phyloP scores from a whole-genome alignment of 23 red algal species.

The Cyanidioschyzon merolae region DNA sequence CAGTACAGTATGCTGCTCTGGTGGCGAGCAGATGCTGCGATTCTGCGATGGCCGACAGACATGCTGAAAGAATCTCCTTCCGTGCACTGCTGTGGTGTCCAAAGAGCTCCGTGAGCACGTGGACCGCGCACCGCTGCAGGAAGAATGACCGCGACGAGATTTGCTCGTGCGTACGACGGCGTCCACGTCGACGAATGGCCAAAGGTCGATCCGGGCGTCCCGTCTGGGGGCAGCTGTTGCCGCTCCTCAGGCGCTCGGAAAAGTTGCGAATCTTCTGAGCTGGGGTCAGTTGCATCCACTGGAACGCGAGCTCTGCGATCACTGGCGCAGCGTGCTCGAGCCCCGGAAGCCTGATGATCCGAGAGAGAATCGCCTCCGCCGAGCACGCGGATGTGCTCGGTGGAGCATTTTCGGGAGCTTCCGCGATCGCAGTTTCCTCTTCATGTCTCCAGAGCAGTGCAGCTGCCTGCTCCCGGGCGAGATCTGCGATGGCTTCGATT shows the following conservation, averaged over 20 bases:
- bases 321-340: background rate
- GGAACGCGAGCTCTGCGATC: background rate
- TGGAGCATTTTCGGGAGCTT: background rate
- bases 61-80: background rate
- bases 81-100: background rate
- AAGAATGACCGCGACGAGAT: background rate
- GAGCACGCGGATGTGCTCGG: background rate
- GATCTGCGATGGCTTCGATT: background rate
- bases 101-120: background rate
- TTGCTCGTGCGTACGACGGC: background rate
- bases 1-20: background rate
- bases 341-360: background rate
- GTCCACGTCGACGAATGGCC: constrained; percentile 2
- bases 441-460: background rate
- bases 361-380: background rate
- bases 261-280: background rate
- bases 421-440: background rate
- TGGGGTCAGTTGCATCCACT: background rate
- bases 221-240: background rate
- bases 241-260: background rate
- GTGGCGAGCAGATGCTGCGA: background rate
- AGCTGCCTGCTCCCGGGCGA: background rate
- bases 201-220: background rate
- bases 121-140: constrained; percentile 6
- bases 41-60: constrained; percentile 1